Conservation (phyloP, 140 eudicot genomes). For the Cichorium intybus region DNA sequence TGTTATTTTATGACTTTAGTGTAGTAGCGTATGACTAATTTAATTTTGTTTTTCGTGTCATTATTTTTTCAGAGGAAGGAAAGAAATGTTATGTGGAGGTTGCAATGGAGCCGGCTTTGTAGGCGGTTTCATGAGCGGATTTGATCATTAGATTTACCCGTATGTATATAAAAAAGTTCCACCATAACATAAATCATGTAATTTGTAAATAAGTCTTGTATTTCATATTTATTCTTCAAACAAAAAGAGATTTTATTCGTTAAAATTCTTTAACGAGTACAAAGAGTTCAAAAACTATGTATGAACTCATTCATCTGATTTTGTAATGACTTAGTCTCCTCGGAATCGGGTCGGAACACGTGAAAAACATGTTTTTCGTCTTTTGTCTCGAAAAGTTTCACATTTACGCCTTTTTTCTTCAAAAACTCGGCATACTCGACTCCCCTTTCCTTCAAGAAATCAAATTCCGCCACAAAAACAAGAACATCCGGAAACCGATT, state of each 20-base stretch:
- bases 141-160: slow-evolving; percentile 32
- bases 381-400: slow-evolving; percentile 54
- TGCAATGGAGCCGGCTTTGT: slow-evolving; percentile 63
- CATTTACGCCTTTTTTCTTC: slow-evolving; percentile 60
- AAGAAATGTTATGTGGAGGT: slow-evolving; percentile 53
- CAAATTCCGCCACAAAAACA: slow-evolving; percentile 68
- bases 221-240: slow-evolving; percentile 4
- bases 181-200: slow-evolving; percentile 20
- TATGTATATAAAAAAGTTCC: background rate
- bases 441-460: slow-evolving; percentile 88
- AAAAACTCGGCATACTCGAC: slow-evolving; percentile 60
- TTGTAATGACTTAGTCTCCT: slow-evolving; percentile 52
- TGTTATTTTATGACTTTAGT: background rate
- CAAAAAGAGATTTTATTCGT: background rate
- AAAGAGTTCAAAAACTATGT: slow-evolving; percentile 22
- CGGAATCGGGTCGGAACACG: slow-evolving; percentile 59
- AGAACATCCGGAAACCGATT: slow-evolving; percentile 53
- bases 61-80: slow-evolving; percentile 42
- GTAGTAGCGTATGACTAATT: background rate
- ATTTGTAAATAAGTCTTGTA: slow-evolving; percentile 26
- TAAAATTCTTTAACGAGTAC: background rate
- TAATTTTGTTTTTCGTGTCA: slow-evolving; percentile 3
- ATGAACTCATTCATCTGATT: slow-evolving; percentile 65
- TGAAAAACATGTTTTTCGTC: slow-evolving; percentile 70
- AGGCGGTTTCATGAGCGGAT: slow-evolving; percentile 55